phyloP scores from a whole-genome alignment of 208 protist genomes.

The Kentomonas sorsogonicus region DNA sequence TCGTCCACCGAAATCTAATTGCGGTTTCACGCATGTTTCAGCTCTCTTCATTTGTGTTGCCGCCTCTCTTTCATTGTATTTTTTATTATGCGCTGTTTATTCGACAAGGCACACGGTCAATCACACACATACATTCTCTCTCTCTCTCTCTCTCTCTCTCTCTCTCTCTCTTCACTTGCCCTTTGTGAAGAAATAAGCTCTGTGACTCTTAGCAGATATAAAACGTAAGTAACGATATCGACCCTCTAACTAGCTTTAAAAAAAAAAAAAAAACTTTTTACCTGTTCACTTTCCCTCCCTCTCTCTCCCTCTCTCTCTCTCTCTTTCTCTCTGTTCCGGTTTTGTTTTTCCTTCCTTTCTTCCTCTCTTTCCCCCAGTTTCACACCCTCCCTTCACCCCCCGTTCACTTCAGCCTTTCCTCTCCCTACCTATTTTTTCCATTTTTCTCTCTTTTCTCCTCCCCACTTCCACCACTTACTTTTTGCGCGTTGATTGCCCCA shows the following conservation, averaged over 20 bases:
- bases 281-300: constrained; percentile 7
- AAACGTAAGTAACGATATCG: not conserved
- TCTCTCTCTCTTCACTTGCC: not conserved
- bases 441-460: no score
- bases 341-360: no score
- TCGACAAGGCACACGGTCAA: not conserved
- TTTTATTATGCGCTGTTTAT: constrained; percentile 5
- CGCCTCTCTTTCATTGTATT: constrained; percentile 9
- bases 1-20: no score
- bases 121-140: not conserved
- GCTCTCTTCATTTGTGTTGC: constrained; percentile 12
- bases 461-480: no score
- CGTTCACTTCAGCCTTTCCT: no score
- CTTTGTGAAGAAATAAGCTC: not conserved
- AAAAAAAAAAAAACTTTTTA: constrained; percentile 7
- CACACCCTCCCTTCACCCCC: no score
- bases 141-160: not conserved
- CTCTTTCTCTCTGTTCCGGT: no score
- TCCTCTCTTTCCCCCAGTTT: no score
- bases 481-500: no score
- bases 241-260: not conserved
- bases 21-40: not conserved
- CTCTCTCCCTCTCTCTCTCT: constrained; percentile 6
- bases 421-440: no score
- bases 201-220: not conserved